Conservation (phyloP, 495 filamentous ascomycete species). For the Aspergillus kassunensis region DNA sequence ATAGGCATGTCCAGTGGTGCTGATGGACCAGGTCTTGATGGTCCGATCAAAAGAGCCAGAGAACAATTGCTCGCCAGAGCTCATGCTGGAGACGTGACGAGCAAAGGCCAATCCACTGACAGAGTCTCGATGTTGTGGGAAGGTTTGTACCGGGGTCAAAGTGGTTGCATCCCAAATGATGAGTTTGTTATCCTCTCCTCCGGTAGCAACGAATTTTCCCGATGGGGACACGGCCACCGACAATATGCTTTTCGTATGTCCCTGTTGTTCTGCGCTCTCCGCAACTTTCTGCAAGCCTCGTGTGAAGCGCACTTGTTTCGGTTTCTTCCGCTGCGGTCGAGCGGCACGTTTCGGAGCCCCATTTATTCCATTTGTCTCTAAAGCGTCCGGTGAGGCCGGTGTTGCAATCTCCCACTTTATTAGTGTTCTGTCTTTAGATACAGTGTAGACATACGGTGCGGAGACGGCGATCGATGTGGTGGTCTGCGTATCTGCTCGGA, state of each 20-base stretch:
- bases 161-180: slow-evolving; percentile 81
- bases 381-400: slow-evolving; percentile 28
- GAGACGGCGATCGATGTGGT: slow-evolving; percentile 76
- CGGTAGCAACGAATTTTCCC: slow-evolving; percentile 87
- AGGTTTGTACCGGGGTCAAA: slow-evolving; percentile 73
- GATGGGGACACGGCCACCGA: slow-evolving; percentile 81
- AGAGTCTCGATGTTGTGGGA: slow-evolving; percentile 86
- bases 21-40: slow-evolving; percentile 80
- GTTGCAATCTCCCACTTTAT: slow-evolving; percentile 78
- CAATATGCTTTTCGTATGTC: slow-evolving; percentile 73
- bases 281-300: slow-evolving; percentile 61
- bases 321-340: slow-evolving; percentile 63
- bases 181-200: slow-evolving; percentile 73
- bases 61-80: slow-evolving; percentile 75
- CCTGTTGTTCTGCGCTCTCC: slow-evolving; percentile 60
- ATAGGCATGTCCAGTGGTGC: slow-evolving; percentile 60
- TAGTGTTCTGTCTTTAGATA: slow-evolving; percentile 76
- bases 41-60: slow-evolving; percentile 84
- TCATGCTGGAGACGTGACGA: slow-evolving; percentile 61
- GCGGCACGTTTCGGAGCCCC: slow-evolving; percentile 59
- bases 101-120: slow-evolving; percentile 83
- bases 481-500: slow-evolving; percentile 70
- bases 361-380: slow-evolving; percentile 42
- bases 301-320: slow-evolving; percentile 63
- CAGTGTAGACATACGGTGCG: slow-evolving; percentile 77